phyloP scores from a whole-genome alignment of 2,329 filamentous ascomycete species.

The Verruconis gallopava region DNA sequence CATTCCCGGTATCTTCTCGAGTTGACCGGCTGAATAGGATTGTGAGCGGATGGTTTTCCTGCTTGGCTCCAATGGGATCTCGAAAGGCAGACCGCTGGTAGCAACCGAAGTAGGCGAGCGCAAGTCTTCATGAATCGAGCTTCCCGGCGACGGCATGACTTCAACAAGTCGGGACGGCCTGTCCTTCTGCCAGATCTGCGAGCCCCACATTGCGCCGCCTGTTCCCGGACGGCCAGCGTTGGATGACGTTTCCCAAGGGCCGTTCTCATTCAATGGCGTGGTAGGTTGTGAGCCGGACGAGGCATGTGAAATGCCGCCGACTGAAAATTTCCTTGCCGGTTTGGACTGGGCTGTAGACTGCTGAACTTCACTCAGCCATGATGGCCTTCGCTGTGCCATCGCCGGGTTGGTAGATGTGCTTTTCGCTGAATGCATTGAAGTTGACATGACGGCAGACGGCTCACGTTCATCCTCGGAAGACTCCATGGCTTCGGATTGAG shows the following conservation, averaged over 20 bases:
- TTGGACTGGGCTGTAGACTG: slow-evolving; percentile 29
- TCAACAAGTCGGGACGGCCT: slow-evolving; percentile 10
- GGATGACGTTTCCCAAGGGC: slow-evolving; percentile 28
- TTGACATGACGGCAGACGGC: slow-evolving; percentile 7
- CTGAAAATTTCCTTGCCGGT: slow-evolving; percentile 54
- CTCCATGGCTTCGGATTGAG: slow-evolving; percentile 11
- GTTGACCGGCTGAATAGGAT: slow-evolving; percentile 89
- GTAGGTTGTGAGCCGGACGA: slow-evolving; percentile 62
- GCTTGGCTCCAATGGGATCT: slow-evolving; percentile 77
- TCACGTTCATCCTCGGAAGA: slow-evolving; percentile 12
- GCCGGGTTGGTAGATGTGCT: slow-evolving; percentile 6
- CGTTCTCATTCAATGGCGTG: slow-evolving; percentile 58
- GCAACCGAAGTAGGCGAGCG: slow-evolving; percentile 34
- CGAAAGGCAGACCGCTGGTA: slow-evolving; percentile 44
- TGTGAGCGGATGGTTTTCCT: slow-evolving; percentile 90
- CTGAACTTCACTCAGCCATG: slow-evolving; percentile 79
- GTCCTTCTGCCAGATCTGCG: slow-evolving; percentile 17
- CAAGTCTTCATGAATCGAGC: slow-evolving; percentile 12
- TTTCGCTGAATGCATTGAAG: slow-evolving; percentile 10
- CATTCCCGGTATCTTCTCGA: slow-evolving; percentile 39
- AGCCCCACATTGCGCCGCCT: slow-evolving; percentile 28
- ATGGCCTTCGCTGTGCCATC: slow-evolving; percentile 30
- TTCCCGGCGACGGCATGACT: slow-evolving; percentile 7
- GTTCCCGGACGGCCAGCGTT: slow-evolving; percentile 25
- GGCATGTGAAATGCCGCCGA: slow-evolving; percentile 56